A percentile compares a stretch with the other conserved stretches of the same genome.
These are phyloP conservation scores for Silene noctiflora DNA, from an alignment of 179 eudicot species.

Conservation along the genomic window DNA sequence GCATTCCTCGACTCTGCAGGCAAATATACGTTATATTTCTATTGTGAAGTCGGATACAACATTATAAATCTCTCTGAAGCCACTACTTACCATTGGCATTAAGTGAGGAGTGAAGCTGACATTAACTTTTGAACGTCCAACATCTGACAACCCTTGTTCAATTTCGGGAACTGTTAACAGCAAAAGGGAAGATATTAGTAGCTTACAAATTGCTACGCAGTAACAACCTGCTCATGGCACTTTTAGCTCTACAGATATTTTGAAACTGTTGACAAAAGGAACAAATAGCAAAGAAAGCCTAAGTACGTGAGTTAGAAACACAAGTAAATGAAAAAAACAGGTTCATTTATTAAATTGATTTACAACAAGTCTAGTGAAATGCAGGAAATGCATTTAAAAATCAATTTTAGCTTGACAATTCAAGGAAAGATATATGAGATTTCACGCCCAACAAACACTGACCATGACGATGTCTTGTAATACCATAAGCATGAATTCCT, in stretches of 20 bases:
- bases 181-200: slow-evolving; percentile 1
- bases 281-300: not conserved
- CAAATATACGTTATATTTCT: slow-evolving; percentile 15
- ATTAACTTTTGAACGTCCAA: slow-evolving; percentile 57
- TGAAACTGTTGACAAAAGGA: not conserved
- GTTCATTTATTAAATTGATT: not conserved
- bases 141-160: slow-evolving; percentile 87
- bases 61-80: slow-evolving; percentile 16
- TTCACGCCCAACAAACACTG: slow-evolving; percentile 25
- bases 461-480: slow-evolving; percentile 96
- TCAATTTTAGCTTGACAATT: not conserved
- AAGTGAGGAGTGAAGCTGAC: slow-evolving; percentile 95
- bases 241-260: slow-evolving; percentile 3
- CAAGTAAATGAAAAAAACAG: too few species aligned
- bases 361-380: not conserved
- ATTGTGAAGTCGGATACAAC: slow-evolving; percentile 17
- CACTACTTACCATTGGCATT: slow-evolving; percentile 77
- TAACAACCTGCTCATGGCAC: not conserved
- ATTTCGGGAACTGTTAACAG: slow-evolving; percentile 80
- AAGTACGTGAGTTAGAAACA: not conserved
- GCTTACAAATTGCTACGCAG: not conserved
- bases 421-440: not conserved
- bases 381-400: not conserved
- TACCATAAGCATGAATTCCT: slow-evolving; percentile 90
- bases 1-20: slow-evolving; percentile 75